These are phyloP conservation scores for Didymella pinodella DNA, from an alignment of 2,329 filamentous ascomycete species.

Conservation along the genomic window DNA sequence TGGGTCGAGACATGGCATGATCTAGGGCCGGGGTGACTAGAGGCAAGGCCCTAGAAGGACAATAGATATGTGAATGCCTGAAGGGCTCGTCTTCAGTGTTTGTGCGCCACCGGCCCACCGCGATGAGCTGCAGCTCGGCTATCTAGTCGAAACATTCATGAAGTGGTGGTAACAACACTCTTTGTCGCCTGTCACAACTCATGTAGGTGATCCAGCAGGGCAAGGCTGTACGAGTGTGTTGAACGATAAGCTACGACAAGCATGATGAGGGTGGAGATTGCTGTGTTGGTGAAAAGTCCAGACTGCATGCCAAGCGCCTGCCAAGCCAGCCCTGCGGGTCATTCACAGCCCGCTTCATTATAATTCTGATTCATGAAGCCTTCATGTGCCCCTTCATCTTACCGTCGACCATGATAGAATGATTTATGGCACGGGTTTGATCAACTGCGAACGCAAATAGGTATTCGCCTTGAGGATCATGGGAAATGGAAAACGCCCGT, in stretches of 20 bases:
- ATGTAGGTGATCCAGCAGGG: background rate
- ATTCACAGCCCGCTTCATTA: slow-evolving; percentile 2
- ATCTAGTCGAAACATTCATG: background rate
- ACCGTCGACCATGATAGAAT: background rate
- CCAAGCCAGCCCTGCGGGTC: slow-evolving; percentile 2
- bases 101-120: too few relatives aligned
- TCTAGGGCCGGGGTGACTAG: background rate
- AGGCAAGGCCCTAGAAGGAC: background rate
- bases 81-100: background rate
- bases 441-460: background rate
- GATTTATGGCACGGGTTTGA: background rate
- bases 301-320: slow-evolving; percentile 7
- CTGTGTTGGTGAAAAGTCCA: slow-evolving; percentile 6
- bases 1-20: slow-evolving; percentile 2
- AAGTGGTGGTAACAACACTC: background rate
- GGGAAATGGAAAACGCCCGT: background rate
- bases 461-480: background rate
- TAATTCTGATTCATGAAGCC: background rate
- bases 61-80: background rate
- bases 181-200: background rate
- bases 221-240: background rate
- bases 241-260: slow-evolving; percentile 11
- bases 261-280: slow-evolving; percentile 14
- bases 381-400: slow-evolving; percentile 14
- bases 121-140: background rate